Evolutionary conservation across 495 filamentous ascomycete genomes (phyloP), one percentile per base, ranked within the genome.

Genomic region (Baudoinia panamericana): DNA sequence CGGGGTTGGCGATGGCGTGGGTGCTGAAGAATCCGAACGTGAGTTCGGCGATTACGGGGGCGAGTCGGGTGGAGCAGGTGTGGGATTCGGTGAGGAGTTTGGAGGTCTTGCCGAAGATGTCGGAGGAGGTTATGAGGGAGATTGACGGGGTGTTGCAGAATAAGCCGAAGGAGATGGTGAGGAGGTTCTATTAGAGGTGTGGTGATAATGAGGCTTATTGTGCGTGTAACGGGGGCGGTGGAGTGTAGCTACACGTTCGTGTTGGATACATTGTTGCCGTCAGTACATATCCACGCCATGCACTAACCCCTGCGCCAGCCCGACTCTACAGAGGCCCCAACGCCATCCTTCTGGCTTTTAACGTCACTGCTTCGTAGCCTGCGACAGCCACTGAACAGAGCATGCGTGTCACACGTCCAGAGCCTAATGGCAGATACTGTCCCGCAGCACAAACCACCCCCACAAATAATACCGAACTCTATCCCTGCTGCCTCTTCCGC

Each of bases 1-100:
- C 76, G 20, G 71, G 74, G 45, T 63, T 90, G 41, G 78, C 82
- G 0, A 63, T 86, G 30, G 84, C 82, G 7, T 90, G 82, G 83
- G 73, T 82, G 43, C 60, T 87, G 36, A 80, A 75, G 61, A 88
- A 90, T 54, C 68, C 70, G 19, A 71, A 82, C 42, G 72, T 92
- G 43, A 76, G 71, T 30, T 75, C 70, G 3, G 78, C 81, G 46
- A 86, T 90, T 59, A 83, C 76, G 1, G 84, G 82, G 13, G 83
- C 83, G 1, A 81, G 76, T 48, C 66, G 67, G 33, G 66, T 73
- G 10, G 72, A 78, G 61, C 82, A 92, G 62, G 68, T 92, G 12
- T 70, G 70, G 33, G 76, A 87, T 52, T 81, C 79, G 40, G 61
- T 84, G 27, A 60, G 66, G 49, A 74, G 80, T 29, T 39, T 92